phyloP scores from a whole-genome alignment of 2,329 filamentous ascomycete species.

The Epichloe sp. region DNA sequence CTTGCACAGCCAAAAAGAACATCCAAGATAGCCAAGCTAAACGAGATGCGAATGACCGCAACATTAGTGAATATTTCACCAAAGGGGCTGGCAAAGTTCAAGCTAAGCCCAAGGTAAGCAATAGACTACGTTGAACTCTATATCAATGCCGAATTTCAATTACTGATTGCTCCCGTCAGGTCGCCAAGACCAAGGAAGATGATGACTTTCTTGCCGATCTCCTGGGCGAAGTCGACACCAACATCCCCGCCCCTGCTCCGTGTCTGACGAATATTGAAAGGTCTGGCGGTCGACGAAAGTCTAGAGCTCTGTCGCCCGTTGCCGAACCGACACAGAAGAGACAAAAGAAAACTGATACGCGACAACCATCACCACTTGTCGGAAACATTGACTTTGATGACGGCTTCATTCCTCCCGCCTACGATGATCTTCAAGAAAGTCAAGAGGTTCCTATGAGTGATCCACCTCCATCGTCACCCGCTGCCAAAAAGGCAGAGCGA shows the following conservation, averaged over 20 bases:
- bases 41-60: slow-evolving; percentile 75
- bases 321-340: slow-evolving; percentile 43
- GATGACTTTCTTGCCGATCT: slow-evolving; percentile 76
- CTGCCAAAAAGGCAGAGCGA: slow-evolving; percentile 63
- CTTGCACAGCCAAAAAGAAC: slow-evolving; percentile 60
- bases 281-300: slow-evolving; percentile 64
- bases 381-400: slow-evolving; percentile 38
- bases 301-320: slow-evolving; percentile 67
- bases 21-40: slow-evolving; percentile 77
- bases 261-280: slow-evolving; percentile 51
- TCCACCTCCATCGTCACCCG: slow-evolving; percentile 73
- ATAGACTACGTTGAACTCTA: not conserved
- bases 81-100: slow-evolving; percentile 54
- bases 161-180: slow-evolving; percentile 29
- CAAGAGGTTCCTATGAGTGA: slow-evolving; percentile 68
- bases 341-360: slow-evolving; percentile 38
- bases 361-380: slow-evolving; percentile 32
- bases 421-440: slow-evolving; percentile 42
- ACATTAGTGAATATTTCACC: slow-evolving; percentile 91
- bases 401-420: slow-evolving; percentile 44
- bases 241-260: slow-evolving; percentile 42
- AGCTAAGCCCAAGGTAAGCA: slow-evolving; percentile 64
- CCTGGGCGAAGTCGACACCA: slow-evolving; percentile 77
- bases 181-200: slow-evolving; percentile 71
- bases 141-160: not conserved